phyloP scores from a whole-genome alignment of 2,329 filamentous ascomycete genomes.

The Trichophyton simii region DNA sequence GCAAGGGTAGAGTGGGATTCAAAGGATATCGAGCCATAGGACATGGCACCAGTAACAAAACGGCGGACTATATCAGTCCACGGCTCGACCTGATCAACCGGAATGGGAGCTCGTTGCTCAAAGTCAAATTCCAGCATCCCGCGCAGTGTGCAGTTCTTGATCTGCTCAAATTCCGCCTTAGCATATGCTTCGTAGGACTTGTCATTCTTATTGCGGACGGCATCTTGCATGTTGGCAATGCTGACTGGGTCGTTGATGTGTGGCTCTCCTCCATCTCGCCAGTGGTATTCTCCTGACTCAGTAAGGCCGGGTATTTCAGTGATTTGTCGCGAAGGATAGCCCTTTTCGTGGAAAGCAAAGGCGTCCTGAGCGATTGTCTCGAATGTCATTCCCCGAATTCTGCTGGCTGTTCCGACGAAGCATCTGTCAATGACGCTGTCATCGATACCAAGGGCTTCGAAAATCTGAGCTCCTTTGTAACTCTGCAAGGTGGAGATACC shows the following conservation, averaged over 20 bases:
- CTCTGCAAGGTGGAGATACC: conserved; percentile 91
- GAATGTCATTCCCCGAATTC: conserved; percentile 88
- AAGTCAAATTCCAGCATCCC: conserved; percentile 95
- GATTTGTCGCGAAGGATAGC: conserved; percentile 71
- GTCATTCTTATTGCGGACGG: conserved; percentile 92
- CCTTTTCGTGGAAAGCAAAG: conserved; percentile 87
- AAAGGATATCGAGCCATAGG: conserved; percentile 96
- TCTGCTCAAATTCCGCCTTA: conserved; percentile 82
- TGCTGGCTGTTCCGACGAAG: conserved; percentile 86
- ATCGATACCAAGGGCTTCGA: conserved; percentile 87
- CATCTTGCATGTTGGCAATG: conserved; percentile 95
- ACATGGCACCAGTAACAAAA: conserved; percentile 97
- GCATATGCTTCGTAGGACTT: conserved; percentile 98
- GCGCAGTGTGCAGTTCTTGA: conserved; percentile 89
- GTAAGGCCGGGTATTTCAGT: conserved; percentile 65
- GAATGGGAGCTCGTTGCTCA: conserved; percentile 69
- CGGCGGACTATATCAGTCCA: conserved; percentile 97
- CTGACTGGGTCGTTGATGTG: conserved; percentile 91
- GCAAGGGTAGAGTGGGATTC: conserved; percentile 93
- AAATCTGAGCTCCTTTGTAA: conserved; percentile 97
- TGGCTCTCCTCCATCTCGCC: conserved; percentile 89
- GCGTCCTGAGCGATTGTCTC: conserved; percentile 88
- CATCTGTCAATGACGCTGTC: conserved; percentile 85
- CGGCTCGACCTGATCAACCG: conserved; percentile 92
- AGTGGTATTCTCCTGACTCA: conserved; percentile 95